Evolutionary conservation across 106 monocot species (phyloP), one percentile per base, ranked within the genome.

Genomic region (Iris macrosiphon): DNA sequence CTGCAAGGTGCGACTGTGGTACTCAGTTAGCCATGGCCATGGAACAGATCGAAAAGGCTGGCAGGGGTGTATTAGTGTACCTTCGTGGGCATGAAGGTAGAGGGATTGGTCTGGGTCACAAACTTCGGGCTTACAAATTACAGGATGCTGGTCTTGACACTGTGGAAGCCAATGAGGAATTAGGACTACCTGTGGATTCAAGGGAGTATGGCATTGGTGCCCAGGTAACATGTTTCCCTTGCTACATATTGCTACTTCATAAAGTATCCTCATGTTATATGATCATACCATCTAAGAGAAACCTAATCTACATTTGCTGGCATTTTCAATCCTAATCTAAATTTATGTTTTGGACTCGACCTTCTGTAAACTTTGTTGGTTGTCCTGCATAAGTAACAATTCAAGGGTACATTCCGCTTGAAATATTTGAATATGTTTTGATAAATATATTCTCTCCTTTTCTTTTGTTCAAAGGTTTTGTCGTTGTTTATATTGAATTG

Each of bases 161-260:
- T 34, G 92, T 92, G n/a, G 92, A 92, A 56, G 92, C 92, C 40
- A 92, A 92, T 58, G 72, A 79, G 61, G 92, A 92, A 53, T 64
- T 92, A 22, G 86, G 82, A n/a, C 50, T 92, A 45, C 86, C 92
- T 31, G 79, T 86, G 25, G 92, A 92, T 67, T 82, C 92, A 10
- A 61, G 92, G 22, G 92, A 92, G 47, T 92, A 92, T 58, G 92
- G 92, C 16, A 86, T 92, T 54, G 92, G 92, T 29, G 92, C 92
- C 46, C 92, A 86, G 85, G 92, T 92, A 61, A 52, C 54, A 45
- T 17, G 14, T 6, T 45, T 13, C 6, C 6, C 7, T 45, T 45
- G 7, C 17, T 17, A 13, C 14, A n/a, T 6, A 45, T 35, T 6
- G 45, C 7, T 17, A n/a, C n/a, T 18, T 18, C 16, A 20, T 15